Conservation (phyloP, 208 protist genomes). For the Giardia muris region DNA sequence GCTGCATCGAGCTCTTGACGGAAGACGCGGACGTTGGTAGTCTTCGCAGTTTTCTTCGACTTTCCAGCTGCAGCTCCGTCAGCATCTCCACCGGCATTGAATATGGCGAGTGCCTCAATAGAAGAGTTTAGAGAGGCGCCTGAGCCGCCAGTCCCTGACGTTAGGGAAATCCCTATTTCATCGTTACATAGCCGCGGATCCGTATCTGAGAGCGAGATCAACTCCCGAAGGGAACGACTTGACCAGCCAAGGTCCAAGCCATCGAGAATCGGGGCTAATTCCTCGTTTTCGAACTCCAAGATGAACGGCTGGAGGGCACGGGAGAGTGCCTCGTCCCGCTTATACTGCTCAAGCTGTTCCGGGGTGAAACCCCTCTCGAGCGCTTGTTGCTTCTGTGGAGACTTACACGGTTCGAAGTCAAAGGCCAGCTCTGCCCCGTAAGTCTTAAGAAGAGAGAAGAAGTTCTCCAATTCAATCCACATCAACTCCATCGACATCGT, state of each 20-base stretch:
- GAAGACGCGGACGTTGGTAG: neutral
- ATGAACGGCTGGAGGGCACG: neutral
- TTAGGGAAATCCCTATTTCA: neutral
- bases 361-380: neutral
- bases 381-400: neutral
- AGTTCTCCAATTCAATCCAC: neutral
- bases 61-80: neutral
- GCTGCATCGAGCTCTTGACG: neutral
- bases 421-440: neutral
- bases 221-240: neutral
- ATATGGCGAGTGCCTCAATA: neutral
- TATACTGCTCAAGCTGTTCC: neutral
- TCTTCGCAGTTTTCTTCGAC: slow-evolving; percentile 1
- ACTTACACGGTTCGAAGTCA: neutral
- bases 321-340: neutral
- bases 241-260: neutral
- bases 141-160: neutral
- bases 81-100: neutral
- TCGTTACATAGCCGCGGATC: neutral
- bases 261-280: neutral
- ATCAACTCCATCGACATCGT: slow-evolving; percentile 12
- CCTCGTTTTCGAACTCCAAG: neutral
- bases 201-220: neutral
- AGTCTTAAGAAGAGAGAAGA: neutral
- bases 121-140: neutral